phyloP scores from a whole-genome alignment of 768 basidiomycete species.

The Lactarius indigo region DNA sequence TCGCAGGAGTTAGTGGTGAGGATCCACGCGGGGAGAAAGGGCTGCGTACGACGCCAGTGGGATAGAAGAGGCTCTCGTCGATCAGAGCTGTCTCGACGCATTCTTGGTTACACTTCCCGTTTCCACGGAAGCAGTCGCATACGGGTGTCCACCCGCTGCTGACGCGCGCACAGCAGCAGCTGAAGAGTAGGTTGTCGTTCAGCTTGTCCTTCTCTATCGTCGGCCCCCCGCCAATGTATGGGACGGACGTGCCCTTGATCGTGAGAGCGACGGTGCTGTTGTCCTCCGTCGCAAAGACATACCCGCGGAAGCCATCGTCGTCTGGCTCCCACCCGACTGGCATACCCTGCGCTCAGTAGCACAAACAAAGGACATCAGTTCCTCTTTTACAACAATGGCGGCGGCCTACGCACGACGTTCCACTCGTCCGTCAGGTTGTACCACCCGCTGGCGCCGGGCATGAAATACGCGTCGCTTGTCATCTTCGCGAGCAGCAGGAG shows the following conservation, averaged over 20 bases:
- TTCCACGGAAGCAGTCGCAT: slow-evolving; percentile 78
- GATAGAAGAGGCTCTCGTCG: slow-evolving; percentile 86
- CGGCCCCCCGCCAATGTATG: slow-evolving; percentile 70
- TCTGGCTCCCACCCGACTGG: slow-evolving; percentile 91
- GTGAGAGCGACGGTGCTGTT: slow-evolving; percentile 85
- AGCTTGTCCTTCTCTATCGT: slow-evolving; percentile 86
- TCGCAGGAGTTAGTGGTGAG: not conserved
- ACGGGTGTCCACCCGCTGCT: slow-evolving; percentile 92
- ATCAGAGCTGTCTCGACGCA: slow-evolving; percentile 78
- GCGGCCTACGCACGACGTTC: slow-evolving; percentile 46
- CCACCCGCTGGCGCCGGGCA: slow-evolving; percentile 55
- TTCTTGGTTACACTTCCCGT: slow-evolving; percentile 70
- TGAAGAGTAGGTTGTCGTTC: slow-evolving; percentile 94
- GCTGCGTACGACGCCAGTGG: slow-evolving; percentile 67
- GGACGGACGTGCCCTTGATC: slow-evolving; percentile 90
- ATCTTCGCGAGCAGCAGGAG: slow-evolving; percentile 82
- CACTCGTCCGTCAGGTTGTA: slow-evolving; percentile 63
- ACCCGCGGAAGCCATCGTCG: slow-evolving; percentile 89
- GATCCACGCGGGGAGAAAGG: not conserved
- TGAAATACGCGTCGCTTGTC: slow-evolving; percentile 78
- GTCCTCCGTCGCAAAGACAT: slow-evolving; percentile 80
- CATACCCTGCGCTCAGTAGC: slow-evolving; percentile 41
- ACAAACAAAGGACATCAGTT: not conserved
- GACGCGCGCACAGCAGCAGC: slow-evolving; percentile 95
- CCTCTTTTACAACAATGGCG: not conserved